phyloP scores from a whole-genome alignment of 139 green algal genomes.

The Tetradesmus obliquus region DNA sequence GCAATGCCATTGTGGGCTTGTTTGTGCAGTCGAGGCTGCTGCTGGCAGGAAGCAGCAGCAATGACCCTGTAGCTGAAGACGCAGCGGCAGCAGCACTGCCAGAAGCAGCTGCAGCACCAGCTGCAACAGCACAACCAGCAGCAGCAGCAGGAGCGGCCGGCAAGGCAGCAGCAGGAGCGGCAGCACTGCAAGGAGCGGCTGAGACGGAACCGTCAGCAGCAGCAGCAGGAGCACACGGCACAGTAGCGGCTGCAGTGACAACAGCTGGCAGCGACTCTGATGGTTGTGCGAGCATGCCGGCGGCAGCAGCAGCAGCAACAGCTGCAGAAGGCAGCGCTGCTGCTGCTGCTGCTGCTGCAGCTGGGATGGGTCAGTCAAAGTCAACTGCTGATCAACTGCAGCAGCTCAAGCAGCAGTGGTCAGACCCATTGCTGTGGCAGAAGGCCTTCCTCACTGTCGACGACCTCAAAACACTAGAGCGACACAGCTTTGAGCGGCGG shows the following conservation, averaged over 20 bases:
- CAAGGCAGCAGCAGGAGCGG: background rate
- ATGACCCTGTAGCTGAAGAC: background rate
- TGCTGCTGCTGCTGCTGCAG: background rate
- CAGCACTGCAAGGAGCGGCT: no score
- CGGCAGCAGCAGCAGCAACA: background rate
- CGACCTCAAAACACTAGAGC: background rate
- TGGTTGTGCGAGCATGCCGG: no score
- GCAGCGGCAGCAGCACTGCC: background rate
- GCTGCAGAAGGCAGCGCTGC: background rate
- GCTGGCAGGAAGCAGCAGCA: background rate
- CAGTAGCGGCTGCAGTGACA: no score
- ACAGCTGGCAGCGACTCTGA: no score
- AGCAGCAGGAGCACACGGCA: no score
- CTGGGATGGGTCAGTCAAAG: no score
- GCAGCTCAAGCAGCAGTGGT: background rate
- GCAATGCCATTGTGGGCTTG: background rate
- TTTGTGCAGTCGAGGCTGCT: background rate
- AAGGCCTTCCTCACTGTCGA: background rate
- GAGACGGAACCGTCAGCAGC: no score
- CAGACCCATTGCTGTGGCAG: background rate
- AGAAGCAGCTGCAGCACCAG: background rate
- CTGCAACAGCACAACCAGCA: background rate
- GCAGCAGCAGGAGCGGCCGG: background rate
- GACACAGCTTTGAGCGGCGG: background rate
- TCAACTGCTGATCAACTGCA: background rate